Base-by-base conservation (phyloP, 768 basidiomycete species). In the Boletus rex-veris region DNA sequence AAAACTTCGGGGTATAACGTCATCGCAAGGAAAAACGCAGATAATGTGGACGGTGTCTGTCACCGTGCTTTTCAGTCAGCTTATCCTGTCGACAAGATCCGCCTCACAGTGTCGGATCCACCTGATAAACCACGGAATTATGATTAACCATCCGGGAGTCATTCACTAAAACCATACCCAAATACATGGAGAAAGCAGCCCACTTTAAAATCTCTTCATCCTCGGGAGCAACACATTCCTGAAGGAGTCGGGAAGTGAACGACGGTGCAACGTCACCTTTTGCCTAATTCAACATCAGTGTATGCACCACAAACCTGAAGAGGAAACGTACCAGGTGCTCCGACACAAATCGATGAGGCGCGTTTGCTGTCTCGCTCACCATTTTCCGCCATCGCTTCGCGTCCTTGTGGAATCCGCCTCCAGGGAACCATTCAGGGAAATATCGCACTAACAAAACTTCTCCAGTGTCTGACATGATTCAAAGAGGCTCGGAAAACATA, bases 361-460 rank as follows among this genome's bases (percentile, higher is more conserved):
- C 48, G 3, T 39, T 30, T 3, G 28, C 58, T 1, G 48, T 31
- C 16, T 62, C 50, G 3, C 9, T 39, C 11, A 55, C 36, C 36
- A 53, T 26, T 46, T 50, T 44, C 15, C 47, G 24, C 41, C 52
- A 64, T 0, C 16, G 18, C 31, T 28, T 53, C 7, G 54, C 53
- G 30, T 51, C 54, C n/a, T 39, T 56, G n/a, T 49, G 55, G 38
- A 65, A 64, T 7, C 57, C 50, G 7, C 50, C 41, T 15, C 66
- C 65, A 28, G 61, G 65, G 11, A 63, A 57, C 65, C 64, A 67
- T 4, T 50, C 57, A 0, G 61, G 65, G 5, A 63, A 11, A 50
- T 63, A 53, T 33, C 37, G 39, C 46, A 67, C 60, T 64, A 33
- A 0, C 1, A n/a, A 3, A 16, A 15, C 21, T 10, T 8, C n/a